These are phyloP conservation scores for Coprinopsis sp. DNA, from an alignment of 768 basidiomycete species.

Conservation along the genomic window DNA sequence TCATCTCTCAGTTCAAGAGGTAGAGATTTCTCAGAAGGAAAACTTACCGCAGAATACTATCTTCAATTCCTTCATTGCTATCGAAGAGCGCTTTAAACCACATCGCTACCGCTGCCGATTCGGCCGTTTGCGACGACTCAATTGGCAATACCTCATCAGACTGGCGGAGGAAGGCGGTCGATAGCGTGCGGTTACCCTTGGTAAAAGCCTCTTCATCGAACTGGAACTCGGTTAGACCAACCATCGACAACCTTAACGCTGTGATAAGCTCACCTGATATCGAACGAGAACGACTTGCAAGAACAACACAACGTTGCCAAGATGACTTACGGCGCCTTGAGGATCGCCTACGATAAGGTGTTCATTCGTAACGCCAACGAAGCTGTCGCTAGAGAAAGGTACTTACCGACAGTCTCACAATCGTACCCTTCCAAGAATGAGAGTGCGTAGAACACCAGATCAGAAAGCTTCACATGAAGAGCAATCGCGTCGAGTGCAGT, in stretches of 20 bases:
- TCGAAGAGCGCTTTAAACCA: slow-evolving; percentile 84
- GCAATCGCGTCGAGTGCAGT: slow-evolving; percentile 63
- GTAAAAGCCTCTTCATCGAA: slow-evolving; percentile 45
- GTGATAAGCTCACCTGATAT: slow-evolving; percentile 48
- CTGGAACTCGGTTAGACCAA: slow-evolving; percentile 27
- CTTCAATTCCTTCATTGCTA: slow-evolving; percentile 78
- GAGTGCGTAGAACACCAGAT: slow-evolving; percentile 60
- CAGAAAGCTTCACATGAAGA: slow-evolving; percentile 59
- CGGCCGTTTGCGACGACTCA: slow-evolving; percentile 40
- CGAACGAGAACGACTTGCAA: slow-evolving; percentile 60
- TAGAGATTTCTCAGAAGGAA: background rate
- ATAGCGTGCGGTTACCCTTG: slow-evolving; percentile 41
- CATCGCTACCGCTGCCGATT: slow-evolving; percentile 38
- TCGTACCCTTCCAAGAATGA: slow-evolving; percentile 67
- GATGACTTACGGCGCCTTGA: slow-evolving; percentile 72
- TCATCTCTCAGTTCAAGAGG: background rate
- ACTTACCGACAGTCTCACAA: slow-evolving; percentile 75
- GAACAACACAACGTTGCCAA: slow-evolving; percentile 78
- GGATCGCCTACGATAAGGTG: slow-evolving; percentile 57
- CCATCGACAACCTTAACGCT: background rate
- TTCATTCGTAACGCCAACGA: background rate
- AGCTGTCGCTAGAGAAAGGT: background rate
- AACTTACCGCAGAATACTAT: slow-evolving; percentile 60
- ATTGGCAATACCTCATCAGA: slow-evolving; percentile 39
- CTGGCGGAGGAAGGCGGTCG: slow-evolving; percentile 45